Evolutionary conservation across 768 basidiomycete genomes (phyloP).

Genomic region (Lactarius tabidus): DNA sequence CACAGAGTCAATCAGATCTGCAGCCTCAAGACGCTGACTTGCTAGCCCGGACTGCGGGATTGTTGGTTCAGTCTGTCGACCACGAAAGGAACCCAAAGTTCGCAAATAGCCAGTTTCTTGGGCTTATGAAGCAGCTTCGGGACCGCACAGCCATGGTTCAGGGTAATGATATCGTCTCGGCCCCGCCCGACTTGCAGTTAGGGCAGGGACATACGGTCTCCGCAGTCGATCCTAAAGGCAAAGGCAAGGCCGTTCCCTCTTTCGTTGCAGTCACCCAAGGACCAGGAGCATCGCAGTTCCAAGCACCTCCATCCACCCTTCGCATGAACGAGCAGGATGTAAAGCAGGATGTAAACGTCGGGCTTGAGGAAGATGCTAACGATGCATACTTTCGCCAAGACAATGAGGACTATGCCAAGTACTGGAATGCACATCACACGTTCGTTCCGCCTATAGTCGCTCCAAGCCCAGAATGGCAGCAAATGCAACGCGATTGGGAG

Average conservation of each 20-base stretch:
- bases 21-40: conserved; percentile 52
- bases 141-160: conserved; percentile 77
- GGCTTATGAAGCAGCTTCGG: conserved; percentile 78
- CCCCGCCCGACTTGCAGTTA: conserved; percentile 28
- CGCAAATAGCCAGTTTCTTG: conserved; percentile 77
- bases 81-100: conserved; percentile 82
- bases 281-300: background rate
- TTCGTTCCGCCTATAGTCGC: conserved; percentile 4
- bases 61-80: conserved; percentile 70
- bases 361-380: conserved; percentile 39
- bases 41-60: conserved; percentile 74
- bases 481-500: conserved; percentile 77
- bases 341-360: conserved; percentile 1
- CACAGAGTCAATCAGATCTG: background rate
- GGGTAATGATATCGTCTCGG: conserved; percentile 69
- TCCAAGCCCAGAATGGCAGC: conserved; percentile 49
- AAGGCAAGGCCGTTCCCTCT: conserved; percentile 44
- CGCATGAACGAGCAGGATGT: background rate
- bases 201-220: conserved; percentile 25
- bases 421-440: conserved; percentile 48
- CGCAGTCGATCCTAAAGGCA: conserved; percentile 58
- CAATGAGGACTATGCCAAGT: conserved; percentile 59
- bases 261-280: background rate
- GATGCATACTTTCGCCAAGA: conserved; percentile 71
- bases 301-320: background rate